A percentile compares a stretch with the other conserved stretches of the same genome.
Conservation (phyloP, 2,329 filamentous ascomycete genomes). For the Catunica adiposa region DNA sequence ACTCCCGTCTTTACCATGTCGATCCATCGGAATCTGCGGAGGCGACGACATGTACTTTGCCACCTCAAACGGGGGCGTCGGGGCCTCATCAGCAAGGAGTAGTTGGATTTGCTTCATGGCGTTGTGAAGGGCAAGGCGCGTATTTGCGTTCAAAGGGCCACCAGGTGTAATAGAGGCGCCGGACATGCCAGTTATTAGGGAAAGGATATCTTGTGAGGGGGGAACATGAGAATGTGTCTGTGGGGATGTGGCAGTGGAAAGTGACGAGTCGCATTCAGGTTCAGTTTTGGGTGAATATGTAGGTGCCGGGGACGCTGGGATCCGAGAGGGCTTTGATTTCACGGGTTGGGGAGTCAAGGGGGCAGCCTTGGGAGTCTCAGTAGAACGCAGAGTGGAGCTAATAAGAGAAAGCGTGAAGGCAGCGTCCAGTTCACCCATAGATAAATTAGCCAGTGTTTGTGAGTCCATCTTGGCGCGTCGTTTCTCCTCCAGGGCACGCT, state of each 20-base stretch:
- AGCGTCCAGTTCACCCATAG: conserved; percentile 5
- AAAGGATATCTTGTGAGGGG: conserved; percentile 21
- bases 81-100: conserved; percentile 9
- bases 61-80: conserved; percentile 6
- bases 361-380: not conserved
- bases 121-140: conserved; percentile 30
- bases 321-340: conserved; percentile 1
- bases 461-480: not conserved
- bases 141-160: conserved; percentile 25
- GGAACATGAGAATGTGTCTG: not conserved
- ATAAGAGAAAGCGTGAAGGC: conserved; percentile 6
- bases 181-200: conserved; percentile 33
- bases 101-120: conserved; percentile 11
- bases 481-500: not conserved
- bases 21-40: not conserved
- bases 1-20: not conserved
- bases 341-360: not conserved
- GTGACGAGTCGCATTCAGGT: not conserved
- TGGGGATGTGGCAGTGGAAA: not conserved
- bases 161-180: conserved; percentile 25
- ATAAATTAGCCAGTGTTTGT: not conserved
- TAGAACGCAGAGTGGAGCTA: not conserved
- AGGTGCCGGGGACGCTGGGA: conserved; percentile 11
- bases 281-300: conserved; percentile 12
- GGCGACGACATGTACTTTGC: conserved; percentile 7